Percentiles rank a stretch among this genome's conserved stretches.
Evolutionary conservation across 257 asterid genomes (phyloP).

Genomic region (Solanum pimpinellifolium): DNA sequence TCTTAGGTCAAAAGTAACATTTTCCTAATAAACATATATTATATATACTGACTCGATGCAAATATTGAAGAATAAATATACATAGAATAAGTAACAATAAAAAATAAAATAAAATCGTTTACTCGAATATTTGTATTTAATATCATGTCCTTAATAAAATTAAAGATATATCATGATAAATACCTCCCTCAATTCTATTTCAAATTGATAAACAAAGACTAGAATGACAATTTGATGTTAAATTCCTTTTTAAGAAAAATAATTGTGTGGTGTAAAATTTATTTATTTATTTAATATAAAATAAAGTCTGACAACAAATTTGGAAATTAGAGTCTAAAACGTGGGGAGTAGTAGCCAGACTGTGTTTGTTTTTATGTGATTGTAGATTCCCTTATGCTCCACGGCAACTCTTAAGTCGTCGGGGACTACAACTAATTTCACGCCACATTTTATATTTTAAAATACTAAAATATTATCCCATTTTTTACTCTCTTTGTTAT

Average conservation of each 20-base stretch:
- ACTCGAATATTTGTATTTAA: too few species aligned
- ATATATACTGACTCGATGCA: background rate
- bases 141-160: fast-evolving
- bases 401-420: background rate
- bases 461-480: background rate
- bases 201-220: background rate
- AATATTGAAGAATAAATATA: background rate
- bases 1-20: background rate
- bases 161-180: too few species aligned
- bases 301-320: background rate
- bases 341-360: background rate
- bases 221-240: background rate
- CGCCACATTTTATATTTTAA: background rate
- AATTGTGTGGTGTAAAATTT: background rate
- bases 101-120: too few species aligned
- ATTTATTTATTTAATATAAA: background rate
- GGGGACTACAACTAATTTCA: background rate
- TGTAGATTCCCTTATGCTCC: background rate
- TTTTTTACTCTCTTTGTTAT: background rate
- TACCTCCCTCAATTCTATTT: background rate
- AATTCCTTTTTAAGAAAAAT: background rate
- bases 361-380: background rate
- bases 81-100: background rate
- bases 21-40: background rate
- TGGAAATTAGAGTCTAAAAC: background rate